These are phyloP conservation scores for Exsudoporus floridanus DNA, from an alignment of 1,284 basidiomycete species.

Conservation along the genomic window DNA sequence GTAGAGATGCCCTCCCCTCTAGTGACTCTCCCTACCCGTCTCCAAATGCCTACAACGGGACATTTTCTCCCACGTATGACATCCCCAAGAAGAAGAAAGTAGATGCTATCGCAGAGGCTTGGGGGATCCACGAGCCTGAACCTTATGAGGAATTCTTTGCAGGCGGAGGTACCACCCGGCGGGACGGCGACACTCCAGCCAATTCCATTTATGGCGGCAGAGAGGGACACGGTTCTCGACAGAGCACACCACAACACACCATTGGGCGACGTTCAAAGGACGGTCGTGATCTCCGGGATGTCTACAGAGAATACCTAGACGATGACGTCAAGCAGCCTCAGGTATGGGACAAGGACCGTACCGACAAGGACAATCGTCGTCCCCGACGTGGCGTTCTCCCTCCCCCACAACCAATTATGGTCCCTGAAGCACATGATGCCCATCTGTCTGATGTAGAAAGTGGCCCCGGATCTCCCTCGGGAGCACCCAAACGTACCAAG, in stretches of 20 bases:
- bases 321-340: constrained; percentile 36
- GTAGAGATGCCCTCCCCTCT: constrained; percentile 39
- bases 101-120: constrained; percentile 80
- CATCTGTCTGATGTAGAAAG: constrained; percentile 38
- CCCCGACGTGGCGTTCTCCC: constrained; percentile 55
- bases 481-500: constrained; percentile 65
- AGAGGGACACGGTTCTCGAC: constrained; percentile 41
- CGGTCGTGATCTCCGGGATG: constrained; percentile 45
- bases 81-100: constrained; percentile 70
- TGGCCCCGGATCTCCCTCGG: constrained; percentile 42
- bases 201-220: constrained; percentile 64
- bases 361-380: constrained; percentile 32
- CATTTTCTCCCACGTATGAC: constrained; percentile 49
- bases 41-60: constrained; percentile 47
- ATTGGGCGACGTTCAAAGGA: constrained; percentile 43
- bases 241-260: constrained; percentile 34
- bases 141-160: constrained; percentile 85
- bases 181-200: constrained; percentile 56
- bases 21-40: constrained; percentile 53
- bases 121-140: constrained; percentile 86
- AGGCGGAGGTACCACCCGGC: constrained; percentile 51
- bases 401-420: constrained; percentile 78
- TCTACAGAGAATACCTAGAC: constrained; percentile 45
- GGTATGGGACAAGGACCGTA: constrained; percentile 32
- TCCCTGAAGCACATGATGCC: constrained; percentile 53